phyloP scores from a whole-genome alignment of 2,329 filamentous ascomycete species.

The Neospermospora avenae region DNA sequence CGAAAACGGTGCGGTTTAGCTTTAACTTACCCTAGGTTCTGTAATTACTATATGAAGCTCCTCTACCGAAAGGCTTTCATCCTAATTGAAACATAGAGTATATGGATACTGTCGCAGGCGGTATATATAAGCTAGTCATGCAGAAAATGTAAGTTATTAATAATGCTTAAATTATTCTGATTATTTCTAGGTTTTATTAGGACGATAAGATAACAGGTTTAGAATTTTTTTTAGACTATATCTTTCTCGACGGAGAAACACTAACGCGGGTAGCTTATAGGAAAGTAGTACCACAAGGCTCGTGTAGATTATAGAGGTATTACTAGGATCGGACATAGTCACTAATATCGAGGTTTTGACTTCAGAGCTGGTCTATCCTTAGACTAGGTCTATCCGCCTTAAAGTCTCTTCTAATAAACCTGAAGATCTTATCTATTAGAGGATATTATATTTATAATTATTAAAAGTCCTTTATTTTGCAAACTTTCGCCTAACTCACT shows the following conservation, averaged over 20 bases:
- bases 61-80: neutral
- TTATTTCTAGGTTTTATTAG: neutral
- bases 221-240: neutral
- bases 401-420: neutral
- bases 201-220: neutral
- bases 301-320: neutral
- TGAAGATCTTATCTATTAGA: neutral
- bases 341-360: neutral
- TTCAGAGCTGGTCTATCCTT: neutral
- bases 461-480: neutral
- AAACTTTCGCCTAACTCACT: neutral
- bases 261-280: neutral
- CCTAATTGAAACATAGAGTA: neutral
- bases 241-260: neutral
- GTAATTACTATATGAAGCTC: too few relatives aligned
- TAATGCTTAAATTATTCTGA: neutral
- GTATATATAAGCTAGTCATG: neutral
- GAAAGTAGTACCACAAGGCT: neutral
- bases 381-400: neutral
- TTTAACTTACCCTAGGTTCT: neutral
- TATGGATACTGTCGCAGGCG: neutral
- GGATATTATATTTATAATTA: neutral
- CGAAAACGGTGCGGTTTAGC: neutral
- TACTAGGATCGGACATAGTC: neutral
- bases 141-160: neutral